Percentiles rank a stretch among this genome's conserved stretches.
phyloP scores from a whole-genome alignment of 208 protist genomes.

The Leptomonas pyrrhocoris region DNA sequence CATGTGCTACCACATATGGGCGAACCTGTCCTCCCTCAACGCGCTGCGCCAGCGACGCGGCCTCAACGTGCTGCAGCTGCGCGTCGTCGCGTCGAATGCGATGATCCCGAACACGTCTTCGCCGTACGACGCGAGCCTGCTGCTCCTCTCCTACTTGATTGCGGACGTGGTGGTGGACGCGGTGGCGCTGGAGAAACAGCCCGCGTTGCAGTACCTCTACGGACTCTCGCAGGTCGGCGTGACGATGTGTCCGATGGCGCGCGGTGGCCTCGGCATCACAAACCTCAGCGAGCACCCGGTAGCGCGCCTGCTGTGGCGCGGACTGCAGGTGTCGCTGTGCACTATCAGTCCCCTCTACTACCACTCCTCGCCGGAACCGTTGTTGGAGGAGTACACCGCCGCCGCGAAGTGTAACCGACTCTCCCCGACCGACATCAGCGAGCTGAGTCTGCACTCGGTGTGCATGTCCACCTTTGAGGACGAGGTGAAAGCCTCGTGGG shows the following conservation, averaged over 20 bases:
- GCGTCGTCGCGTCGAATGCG: conserved; percentile 69
- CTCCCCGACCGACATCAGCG: conserved; percentile 78
- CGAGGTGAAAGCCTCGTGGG: conserved; percentile 53
- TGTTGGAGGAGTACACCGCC: conserved; percentile 89
- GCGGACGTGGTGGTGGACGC: conserved; percentile 94
- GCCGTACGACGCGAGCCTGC: conserved; percentile 46
- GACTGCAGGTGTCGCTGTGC: conserved; percentile 96
- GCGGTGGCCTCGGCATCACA: conserved; percentile 96
- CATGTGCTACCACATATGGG: conserved; percentile 97
- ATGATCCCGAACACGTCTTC: conserved; percentile 45
- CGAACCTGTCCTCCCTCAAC: conserved; percentile 98
- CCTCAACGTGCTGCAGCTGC: conserved; percentile 93
- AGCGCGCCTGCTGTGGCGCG: conserved; percentile 88
- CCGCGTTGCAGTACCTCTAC: conserved; percentile 98
- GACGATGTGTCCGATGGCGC: conserved; percentile 95
- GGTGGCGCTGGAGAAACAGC: conserved; percentile 89
- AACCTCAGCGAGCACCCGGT: conserved; percentile 95
- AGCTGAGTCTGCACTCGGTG: conserved; percentile 87
- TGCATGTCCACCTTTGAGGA: conserved; percentile 80
- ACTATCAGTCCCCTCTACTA: conserved; percentile 93
- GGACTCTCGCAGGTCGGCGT: conserved; percentile 97
- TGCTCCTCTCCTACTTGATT: conserved; percentile 87
- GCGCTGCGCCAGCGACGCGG: conserved; percentile 83
- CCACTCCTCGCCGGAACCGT: conserved; percentile 92
- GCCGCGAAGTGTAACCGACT: conserved; percentile 74